Evolutionary conservation across 31 red algal species (phyloP), one percentile per base, ranked within the genome.

Genomic region (Porphyra umbilicalis): DNA sequence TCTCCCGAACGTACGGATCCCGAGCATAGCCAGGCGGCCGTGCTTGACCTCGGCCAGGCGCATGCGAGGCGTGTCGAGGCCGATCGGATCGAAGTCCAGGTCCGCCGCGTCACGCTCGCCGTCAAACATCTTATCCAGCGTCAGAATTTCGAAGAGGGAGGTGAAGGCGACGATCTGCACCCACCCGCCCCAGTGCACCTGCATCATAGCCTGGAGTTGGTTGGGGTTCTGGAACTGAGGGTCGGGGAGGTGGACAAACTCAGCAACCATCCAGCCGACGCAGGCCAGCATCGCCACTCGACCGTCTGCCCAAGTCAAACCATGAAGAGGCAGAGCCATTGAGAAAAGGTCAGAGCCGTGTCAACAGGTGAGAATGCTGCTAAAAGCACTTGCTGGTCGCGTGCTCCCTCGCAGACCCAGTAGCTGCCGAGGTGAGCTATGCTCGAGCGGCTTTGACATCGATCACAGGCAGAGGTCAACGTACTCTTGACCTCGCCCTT

Each of bases 21-120:
- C 96, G 38, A 89, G 81, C 93, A 98, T 98, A 29, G 96, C 96
- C 83, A 98, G 83, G 32, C 96, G 76, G 6, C 93, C 96, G 84
- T 98, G 95, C 89, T 92, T 92, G 33, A 98, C 82, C 80, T 98
- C 96, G 35, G 79, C 79, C 37, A 91, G 78, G 71, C 71, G 40
- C 36, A 91, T 89, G 25, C 30, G 25, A 2, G 57, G 57, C 34
- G 25, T 82, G 32, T 93, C 91, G 31, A 67, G 68, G 36, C 32
- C 79, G 84, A 97, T 76, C 14, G 83, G 95, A 76, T 98, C 94
- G 83, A 95, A 98, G 35, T 90, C 90, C 30, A 95, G 80, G 39
- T 91, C 82, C 10, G 93, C 96, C 36, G 96, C 93, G 76, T 82
- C 86, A 38, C 90, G 93, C 25, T 83, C 85, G 35, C 90, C 82